A percentile compares a stretch with the other conserved stretches of the same genome.
These are phyloP conservation scores for Metarhizium humberi DNA, from an alignment of 2,329 filamentous ascomycete species.

Conservation along the genomic window DNA sequence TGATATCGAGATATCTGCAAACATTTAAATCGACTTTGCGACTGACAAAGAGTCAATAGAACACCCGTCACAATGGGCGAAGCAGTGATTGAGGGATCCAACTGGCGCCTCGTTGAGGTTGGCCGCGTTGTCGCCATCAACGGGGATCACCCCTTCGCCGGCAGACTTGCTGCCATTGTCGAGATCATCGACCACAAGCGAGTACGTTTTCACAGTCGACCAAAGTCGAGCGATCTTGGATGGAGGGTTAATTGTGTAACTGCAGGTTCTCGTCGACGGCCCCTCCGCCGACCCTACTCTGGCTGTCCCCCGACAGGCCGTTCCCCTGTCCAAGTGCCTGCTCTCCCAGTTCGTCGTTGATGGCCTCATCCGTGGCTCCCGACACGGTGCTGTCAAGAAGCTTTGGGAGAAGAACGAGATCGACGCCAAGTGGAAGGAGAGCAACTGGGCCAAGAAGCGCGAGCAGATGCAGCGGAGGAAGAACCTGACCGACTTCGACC, in stretches of 20 bases:
- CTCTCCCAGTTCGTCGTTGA: conserved; percentile 84
- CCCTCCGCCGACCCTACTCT: conserved; percentile 73
- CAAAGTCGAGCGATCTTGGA: background rate
- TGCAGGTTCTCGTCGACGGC: conserved; percentile 88
- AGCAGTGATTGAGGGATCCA: conserved; percentile 70
- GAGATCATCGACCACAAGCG: conserved; percentile 99
- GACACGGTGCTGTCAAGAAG: conserved; percentile 74
- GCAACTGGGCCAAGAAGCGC: conserved; percentile 90
- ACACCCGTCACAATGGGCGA: conserved; percentile 67
- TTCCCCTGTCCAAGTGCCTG: conserved; percentile 72
- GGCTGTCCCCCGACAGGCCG: conserved; percentile 77
- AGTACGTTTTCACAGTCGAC: conserved; percentile 56
- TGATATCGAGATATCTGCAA: background rate
- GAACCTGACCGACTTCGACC: conserved; percentile 94
- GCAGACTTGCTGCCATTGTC: conserved; percentile 87
- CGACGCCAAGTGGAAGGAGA: conserved; percentile 86
- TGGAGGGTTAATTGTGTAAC: conserved; percentile 3
- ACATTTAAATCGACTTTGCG: conserved; percentile 9
- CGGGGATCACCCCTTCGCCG: conserved; percentile 64
- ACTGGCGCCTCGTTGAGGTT: conserved; percentile 96
- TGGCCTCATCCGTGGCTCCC: conserved; percentile 76
- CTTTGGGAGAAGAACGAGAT: conserved; percentile 87
- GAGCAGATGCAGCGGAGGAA: conserved; percentile 78
- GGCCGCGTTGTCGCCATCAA: conserved; percentile 94
- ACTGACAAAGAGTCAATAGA: conserved; percentile 33